Base-by-base conservation (phyloP, 331 rosid genomes). In the Cydonia oblonga region DNA sequence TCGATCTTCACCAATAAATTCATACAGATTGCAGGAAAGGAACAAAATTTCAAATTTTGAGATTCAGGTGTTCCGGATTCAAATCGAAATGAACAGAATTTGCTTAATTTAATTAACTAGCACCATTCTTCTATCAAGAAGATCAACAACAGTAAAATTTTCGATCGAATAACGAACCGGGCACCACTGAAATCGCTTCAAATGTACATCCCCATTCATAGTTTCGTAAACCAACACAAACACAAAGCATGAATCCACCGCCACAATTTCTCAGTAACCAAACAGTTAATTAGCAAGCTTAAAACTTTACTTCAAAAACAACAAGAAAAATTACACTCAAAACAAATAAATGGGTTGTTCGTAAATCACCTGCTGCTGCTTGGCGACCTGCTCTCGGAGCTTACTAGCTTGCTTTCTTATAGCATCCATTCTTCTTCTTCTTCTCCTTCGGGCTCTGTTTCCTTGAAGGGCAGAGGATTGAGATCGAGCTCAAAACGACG, bases 341-440 rank as follows among this genome's bases (percentile, higher is more conserved):
- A n/a, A 46, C 26, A 46, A 72, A 77, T 20, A 5, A 71, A 51
- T 23, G 59, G 64, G 25, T 1, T 15, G 14, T n/a, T 42, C 44
- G 23, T 28, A 51, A 38, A 75, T 44, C 49, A 90, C 84, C 83
- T 90, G 98, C 1, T 93, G 98, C 71, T 93, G 98, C 81, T 90
- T 93, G 65, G 90, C 93, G 35, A 93, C 97, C 85, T 93, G 98
- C 20, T 89, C 95, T 70, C 91, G 84, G 62, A 93, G 72, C 89
- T 90, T 93, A 77, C 78, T 82, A 57, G 98, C 98, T 78, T 93
- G 98, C 86, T 86, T 93, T 77, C 92, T 82, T 53, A 93, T 59
- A 77, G 91, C 92, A 58, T 93, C 98, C 98, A 93, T 93, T 78
- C 82, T 69, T 20, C 23, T 16, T 29, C 32, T 56, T 40, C 56